Evolutionary conservation across 1,139 yeast genomes (phyloP).

Genomic region (Protomyces inouyei): DNA sequence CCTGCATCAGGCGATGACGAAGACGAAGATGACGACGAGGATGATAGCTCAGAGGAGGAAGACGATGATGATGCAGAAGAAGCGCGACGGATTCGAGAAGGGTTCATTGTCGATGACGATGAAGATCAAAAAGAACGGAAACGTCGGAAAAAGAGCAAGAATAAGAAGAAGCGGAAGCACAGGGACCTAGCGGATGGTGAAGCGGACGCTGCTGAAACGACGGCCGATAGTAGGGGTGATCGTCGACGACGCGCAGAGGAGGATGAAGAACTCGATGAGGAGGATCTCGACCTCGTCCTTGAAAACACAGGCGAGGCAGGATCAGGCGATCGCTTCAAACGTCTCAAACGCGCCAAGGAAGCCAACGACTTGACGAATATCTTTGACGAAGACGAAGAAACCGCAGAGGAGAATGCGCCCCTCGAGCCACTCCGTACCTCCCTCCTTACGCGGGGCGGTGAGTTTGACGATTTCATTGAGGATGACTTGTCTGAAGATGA

Average conservation of each 20-base stretch:
- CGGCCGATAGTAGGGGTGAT: constrained; percentile 28
- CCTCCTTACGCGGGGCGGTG: constrained; percentile 51
- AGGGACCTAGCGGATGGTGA: not conserved
- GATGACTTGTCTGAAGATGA: constrained; percentile 95
- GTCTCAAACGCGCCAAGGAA: constrained; percentile 60
- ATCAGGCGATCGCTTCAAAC: constrained; percentile 56
- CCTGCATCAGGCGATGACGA: constrained; percentile 28
- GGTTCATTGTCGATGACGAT: constrained; percentile 90
- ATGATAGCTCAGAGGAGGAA: constrained; percentile 44
- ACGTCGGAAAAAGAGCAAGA: constrained; percentile 36
- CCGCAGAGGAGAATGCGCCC: constrained; percentile 42
- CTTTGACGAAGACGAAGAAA: constrained; percentile 77
- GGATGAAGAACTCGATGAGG: constrained; percentile 81
- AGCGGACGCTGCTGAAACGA: constrained; percentile 31
- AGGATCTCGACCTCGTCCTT: constrained; percentile 83
- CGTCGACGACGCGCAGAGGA: constrained; percentile 34
- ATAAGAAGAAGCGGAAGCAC: constrained; percentile 32
- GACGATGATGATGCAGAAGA: constrained; percentile 46
- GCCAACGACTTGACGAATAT: constrained; percentile 55
- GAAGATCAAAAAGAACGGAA: constrained; percentile 53
- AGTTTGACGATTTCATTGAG: constrained; percentile 93
- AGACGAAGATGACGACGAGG: constrained; percentile 32
- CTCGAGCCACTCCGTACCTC: constrained; percentile 36
- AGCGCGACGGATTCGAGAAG: constrained; percentile 61
- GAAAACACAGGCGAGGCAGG: constrained; percentile 74